phyloP scores from a whole-genome alignment of 2,329 filamentous ascomycete genomes.

The Ascochyta clinopodiicola region DNA sequence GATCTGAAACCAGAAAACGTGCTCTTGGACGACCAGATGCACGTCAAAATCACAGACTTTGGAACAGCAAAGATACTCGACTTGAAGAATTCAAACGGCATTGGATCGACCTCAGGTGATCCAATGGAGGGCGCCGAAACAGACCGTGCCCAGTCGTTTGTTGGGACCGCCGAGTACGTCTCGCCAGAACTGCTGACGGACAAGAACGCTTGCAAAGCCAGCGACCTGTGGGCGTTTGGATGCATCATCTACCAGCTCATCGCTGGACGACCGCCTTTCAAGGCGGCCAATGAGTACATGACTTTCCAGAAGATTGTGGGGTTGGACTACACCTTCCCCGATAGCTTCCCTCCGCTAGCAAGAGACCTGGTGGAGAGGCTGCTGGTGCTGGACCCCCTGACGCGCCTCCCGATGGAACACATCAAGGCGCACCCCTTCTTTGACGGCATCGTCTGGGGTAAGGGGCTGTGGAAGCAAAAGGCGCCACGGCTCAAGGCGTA shows the following conservation, averaged over 20 bases:
- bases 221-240: constrained; percentile 97
- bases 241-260: constrained; percentile 97
- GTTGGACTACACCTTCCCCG: constrained; percentile 91
- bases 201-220: constrained; percentile 96
- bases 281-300: constrained; percentile 91
- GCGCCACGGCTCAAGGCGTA: constrained; percentile 87
- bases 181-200: constrained; percentile 96
- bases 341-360: constrained; percentile 84
- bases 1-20: constrained; percentile 98
- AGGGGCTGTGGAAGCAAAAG: constrained; percentile 85
- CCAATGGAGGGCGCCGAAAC: constrained; percentile 66
- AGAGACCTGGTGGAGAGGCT: constrained; percentile 89
- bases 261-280: constrained; percentile 96
- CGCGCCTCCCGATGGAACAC: constrained; percentile 88
- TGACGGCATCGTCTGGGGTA: constrained; percentile 83
- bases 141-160: constrained; percentile 87
- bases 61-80: constrained; percentile 95
- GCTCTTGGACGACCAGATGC: constrained; percentile 91
- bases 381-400: constrained; percentile 84
- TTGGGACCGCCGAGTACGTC: constrained; percentile 97
- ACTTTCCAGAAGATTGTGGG: constrained; percentile 98
- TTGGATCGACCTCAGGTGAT: constrained; percentile 52
- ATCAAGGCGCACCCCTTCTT: constrained; percentile 98
- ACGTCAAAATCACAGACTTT: constrained; percentile 98
- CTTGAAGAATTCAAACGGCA: constrained; percentile 52